Percentiles rank a stretch among this genome's conserved stretches.
Conservation (phyloP, 345 rosid species). For the Clarkia xantiana region DNA sequence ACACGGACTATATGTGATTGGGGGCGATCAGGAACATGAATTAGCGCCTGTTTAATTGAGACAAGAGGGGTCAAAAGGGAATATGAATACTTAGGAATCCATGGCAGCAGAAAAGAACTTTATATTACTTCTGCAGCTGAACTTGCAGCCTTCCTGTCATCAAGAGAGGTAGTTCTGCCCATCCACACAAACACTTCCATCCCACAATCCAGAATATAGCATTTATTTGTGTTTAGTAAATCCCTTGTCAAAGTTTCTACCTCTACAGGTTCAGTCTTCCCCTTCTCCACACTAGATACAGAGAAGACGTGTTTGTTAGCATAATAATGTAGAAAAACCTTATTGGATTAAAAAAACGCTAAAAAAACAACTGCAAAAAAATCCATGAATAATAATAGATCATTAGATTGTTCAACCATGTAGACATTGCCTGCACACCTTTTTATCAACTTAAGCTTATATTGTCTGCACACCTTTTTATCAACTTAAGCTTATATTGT, state of each 20-base stretch:
- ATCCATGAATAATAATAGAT: no score
- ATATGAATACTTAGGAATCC: background rate
- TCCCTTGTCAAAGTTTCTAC: conserved; percentile 61
- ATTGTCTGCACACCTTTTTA: no score
- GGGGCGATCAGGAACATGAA: conserved; percentile 34
- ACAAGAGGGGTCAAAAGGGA: background rate
- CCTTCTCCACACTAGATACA: conserved; percentile 64
- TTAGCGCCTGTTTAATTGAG: conserved; percentile 41
- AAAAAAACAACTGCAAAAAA: no score
- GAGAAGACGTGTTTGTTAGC: background rate
- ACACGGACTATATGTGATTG: conserved; percentile 61
- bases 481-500: no score
- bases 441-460: no score
- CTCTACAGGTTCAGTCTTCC: conserved; percentile 55
- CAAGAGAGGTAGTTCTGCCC: conserved; percentile 77
- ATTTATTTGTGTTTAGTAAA: conserved; percentile 61
- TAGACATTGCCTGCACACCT: no score
- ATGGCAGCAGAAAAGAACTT: background rate
- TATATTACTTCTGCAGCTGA: conserved; percentile 62
- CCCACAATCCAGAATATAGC: conserved; percentile 81
- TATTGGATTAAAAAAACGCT: background rate
- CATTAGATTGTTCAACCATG: no score
- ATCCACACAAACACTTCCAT: conserved; percentile 83
- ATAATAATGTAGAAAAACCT: no score
- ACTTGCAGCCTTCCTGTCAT: conserved; percentile 76